A percentile compares a stretch with the other conserved stretches of the same genome.
These are phyloP conservation scores for Rhodotorula sp. DNA, from an alignment of 1,284 basidiomycete genomes.

Conservation along the genomic window DNA sequence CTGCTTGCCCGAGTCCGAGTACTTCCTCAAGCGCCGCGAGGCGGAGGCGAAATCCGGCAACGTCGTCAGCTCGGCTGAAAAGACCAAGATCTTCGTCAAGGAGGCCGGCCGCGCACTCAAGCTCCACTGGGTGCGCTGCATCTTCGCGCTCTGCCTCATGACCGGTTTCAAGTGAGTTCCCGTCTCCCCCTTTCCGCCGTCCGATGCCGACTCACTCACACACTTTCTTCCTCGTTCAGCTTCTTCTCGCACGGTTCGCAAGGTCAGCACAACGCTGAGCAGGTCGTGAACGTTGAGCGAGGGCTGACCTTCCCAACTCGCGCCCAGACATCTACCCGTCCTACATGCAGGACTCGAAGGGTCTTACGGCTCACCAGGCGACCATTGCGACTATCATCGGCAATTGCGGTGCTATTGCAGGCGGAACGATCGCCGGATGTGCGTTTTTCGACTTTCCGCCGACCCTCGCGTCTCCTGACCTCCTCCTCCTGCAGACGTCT, in stretches of 20 bases:
- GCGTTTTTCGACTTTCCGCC: conserved; percentile 69
- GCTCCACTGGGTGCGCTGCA: conserved; percentile 76
- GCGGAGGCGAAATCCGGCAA: conserved; percentile 50
- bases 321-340: conserved; percentile 56
- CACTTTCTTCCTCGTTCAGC: conserved; percentile 54
- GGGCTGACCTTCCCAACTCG: neutral
- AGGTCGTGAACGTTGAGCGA: neutral
- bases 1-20: conserved; percentile 72
- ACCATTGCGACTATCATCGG: conserved; percentile 88
- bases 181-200: neutral
- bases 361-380: conserved; percentile 57
- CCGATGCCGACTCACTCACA: neutral
- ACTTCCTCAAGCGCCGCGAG: conserved; percentile 58
- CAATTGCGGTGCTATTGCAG: conserved; percentile 54
- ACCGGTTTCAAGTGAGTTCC: conserved; percentile 66
- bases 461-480: conserved; percentile 65
- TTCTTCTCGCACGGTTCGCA: conserved; percentile 81
- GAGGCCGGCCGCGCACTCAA: conserved; percentile 74
- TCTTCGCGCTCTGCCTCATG: conserved; percentile 61
- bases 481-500: conserved; percentile 57
- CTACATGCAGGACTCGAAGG: conserved; percentile 59
- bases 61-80: conserved; percentile 50
- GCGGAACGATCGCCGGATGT: conserved; percentile 23
- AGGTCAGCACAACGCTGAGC: too few species aligned
- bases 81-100: conserved; percentile 68